Evolutionary conservation across 1,284 basidiomycete genomes (phyloP).

Genomic region (Rhodotorula sp.): DNA sequence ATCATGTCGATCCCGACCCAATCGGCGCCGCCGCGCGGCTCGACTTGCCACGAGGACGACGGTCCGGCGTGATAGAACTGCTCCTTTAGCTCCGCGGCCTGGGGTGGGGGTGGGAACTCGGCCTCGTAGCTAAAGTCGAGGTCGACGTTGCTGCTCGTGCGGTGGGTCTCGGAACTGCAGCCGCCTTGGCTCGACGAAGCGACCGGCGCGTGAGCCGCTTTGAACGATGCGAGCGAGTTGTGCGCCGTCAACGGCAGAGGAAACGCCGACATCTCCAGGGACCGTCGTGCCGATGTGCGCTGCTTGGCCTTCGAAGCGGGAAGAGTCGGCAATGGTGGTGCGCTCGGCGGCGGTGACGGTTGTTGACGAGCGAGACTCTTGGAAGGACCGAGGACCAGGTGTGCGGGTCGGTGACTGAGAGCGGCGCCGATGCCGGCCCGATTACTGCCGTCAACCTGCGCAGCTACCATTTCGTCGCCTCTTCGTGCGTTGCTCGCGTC

Average conservation of each 20-base stretch:
- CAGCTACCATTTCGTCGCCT: too few species aligned
- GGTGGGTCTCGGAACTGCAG: conserved; percentile 18
- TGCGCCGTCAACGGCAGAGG: conserved; percentile 20
- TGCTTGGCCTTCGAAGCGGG: too few species aligned
- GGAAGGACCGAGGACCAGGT: too few species aligned
- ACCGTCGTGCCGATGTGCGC: too few species aligned
- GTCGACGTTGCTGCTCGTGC: conserved; percentile 37
- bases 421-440: too few species aligned
- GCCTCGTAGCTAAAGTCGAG: conserved; percentile 32
- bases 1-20: conserved; percentile 33
- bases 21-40: neutral
- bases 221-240: conserved; percentile 31
- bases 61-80: neutral
- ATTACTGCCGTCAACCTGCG: too few species aligned
- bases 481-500: too few species aligned
- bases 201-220: conserved; percentile 11
- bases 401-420: too few species aligned
- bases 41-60: neutral
- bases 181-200: conserved; percentile 3
- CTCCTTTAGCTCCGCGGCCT: neutral
- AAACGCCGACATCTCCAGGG: neutral
- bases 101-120: neutral
- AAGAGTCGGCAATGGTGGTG: too few species aligned
- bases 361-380: too few species aligned
- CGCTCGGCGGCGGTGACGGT: too few species aligned